phyloP scores from a whole-genome alignment of 176 grass and related monocot genomes.

The Oryza glumipatula region DNA sequence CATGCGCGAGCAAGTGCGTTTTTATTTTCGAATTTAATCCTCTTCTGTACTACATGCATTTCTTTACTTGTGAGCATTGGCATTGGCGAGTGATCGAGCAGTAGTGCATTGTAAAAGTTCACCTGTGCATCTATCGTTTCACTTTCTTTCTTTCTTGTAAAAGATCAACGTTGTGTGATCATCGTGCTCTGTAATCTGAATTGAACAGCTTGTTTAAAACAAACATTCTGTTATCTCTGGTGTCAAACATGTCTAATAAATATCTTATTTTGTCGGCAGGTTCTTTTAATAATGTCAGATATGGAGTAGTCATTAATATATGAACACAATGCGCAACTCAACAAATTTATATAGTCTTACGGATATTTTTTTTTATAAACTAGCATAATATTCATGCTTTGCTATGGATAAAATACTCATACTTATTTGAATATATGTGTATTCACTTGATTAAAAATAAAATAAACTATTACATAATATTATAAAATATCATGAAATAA shows the following conservation, averaged over 20 bases:
- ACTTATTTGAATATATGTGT: no score
- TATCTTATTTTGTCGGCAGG: background rate
- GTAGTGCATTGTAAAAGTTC: background rate
- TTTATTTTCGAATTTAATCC: background rate
- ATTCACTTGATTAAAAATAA: no score
- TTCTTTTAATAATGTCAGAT: background rate
- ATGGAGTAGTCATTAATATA: background rate
- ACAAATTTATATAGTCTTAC: no score
- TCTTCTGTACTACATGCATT: background rate
- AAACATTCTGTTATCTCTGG: background rate
- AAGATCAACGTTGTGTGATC: background rate
- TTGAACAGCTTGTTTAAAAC: background rate
- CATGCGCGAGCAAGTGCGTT: background rate
- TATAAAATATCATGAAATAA: no score
- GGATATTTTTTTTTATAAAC: no score
- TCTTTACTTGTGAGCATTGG: slow-evolving; percentile 3
- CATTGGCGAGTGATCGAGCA: background rate
- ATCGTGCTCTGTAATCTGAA: background rate
- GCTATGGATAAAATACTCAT: no score
- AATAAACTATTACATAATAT: no score
- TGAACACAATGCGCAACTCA: no score
- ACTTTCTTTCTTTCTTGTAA: background rate
- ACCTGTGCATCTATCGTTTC: background rate
- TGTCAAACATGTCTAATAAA: background rate
- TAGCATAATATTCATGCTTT: no score